These are phyloP conservation scores for Waltergamsia citrina DNA, from an alignment of 2,329 filamentous ascomycete genomes.

Conservation along the genomic window DNA sequence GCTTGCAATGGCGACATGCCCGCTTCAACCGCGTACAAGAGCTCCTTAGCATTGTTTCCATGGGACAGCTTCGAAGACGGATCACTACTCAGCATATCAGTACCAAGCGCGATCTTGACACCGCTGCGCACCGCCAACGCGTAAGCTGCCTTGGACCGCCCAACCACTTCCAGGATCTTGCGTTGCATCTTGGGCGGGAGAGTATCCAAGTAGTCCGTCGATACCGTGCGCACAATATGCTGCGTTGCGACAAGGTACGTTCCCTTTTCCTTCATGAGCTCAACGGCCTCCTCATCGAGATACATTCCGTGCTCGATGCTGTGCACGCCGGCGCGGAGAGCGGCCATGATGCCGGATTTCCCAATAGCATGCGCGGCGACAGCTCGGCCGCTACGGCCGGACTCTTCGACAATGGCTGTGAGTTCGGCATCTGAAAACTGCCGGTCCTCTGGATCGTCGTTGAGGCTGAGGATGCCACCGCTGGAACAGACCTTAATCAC, in stretches of 20 bases:
- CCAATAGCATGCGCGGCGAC: slow-evolving; percentile 35
- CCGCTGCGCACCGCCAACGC: slow-evolving; percentile 29
- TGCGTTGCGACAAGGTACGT: slow-evolving; percentile 33
- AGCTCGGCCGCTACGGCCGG: slow-evolving; percentile 22
- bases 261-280: slow-evolving; percentile 32
- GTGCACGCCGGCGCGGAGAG: slow-evolving; percentile 29
- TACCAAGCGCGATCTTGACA: slow-evolving; percentile 36
- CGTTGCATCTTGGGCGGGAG: slow-evolving; percentile 20
- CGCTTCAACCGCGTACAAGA: slow-evolving; percentile 32
- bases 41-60: slow-evolving; percentile 33
- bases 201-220: slow-evolving; percentile 17
- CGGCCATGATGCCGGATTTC: slow-evolving; percentile 34
- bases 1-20: slow-evolving; percentile 37
- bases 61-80: slow-evolving; percentile 18
- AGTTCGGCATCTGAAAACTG: slow-evolving; percentile 35
- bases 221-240: slow-evolving; percentile 27
- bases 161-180: slow-evolving; percentile 27
- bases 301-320: slow-evolving; percentile 40
- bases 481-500: slow-evolving; percentile 36
- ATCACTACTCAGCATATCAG: slow-evolving; percentile 29
- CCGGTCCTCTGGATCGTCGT: slow-evolving; percentile 30
- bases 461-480: slow-evolving; percentile 31
- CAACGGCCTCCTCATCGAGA: slow-evolving; percentile 32
- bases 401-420: slow-evolving; percentile 31
- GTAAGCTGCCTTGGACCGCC: slow-evolving; percentile 26